A percentile compares a stretch with the other conserved stretches of the same genome.
These are phyloP conservation scores for Fusarium floridanum DNA, from an alignment of 2,329 filamentous ascomycete species.

Conservation along the genomic window DNA sequence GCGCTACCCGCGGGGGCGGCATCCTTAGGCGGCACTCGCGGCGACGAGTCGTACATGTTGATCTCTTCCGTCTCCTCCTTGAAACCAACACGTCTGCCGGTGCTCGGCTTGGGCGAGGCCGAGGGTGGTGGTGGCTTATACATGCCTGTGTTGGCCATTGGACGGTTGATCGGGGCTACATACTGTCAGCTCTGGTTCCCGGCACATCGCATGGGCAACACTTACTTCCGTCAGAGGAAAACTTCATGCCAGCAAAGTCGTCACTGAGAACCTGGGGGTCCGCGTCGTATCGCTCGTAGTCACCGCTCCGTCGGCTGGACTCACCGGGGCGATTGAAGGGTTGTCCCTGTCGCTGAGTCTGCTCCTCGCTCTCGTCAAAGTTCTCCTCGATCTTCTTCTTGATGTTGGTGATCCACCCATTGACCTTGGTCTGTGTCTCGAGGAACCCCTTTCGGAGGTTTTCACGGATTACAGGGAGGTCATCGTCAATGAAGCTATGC, in stretches of 20 bases:
- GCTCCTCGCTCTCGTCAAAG: conserved; percentile 76
- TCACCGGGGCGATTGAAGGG: conserved; percentile 69
- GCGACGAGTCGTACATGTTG: conserved; percentile 76
- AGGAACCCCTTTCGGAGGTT: conserved; percentile 95
- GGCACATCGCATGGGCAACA: conserved; percentile 15
- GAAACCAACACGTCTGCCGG: conserved; percentile 69
- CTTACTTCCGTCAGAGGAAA: conserved; percentile 73
- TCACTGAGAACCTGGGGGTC: conserved; percentile 92
- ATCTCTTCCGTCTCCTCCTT: conserved; percentile 82
- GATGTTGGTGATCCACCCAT: conserved; percentile 89
- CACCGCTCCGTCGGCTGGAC: conserved; percentile 78
- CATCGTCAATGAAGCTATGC: conserved; percentile 94
- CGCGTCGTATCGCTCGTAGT: conserved; percentile 93
- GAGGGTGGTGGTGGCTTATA: conserved; percentile 77
- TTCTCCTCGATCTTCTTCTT: conserved; percentile 96
- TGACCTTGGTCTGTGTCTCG: conserved; percentile 93
- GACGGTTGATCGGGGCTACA: conserved; percentile 63
- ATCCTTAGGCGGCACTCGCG: conserved; percentile 67
- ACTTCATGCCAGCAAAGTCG: conserved; percentile 82
- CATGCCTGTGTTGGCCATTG: conserved; percentile 80
- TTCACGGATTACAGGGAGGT: conserved; percentile 91
- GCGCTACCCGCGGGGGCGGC: conserved; percentile 58
- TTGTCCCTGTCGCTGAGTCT: conserved; percentile 47
- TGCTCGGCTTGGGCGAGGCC: conserved; percentile 62
- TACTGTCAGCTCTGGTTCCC: conserved; percentile 31